These are phyloP conservation scores for Cairneyella variabilis DNA, from an alignment of 495 filamentous ascomycete species.

Conservation along the genomic window DNA sequence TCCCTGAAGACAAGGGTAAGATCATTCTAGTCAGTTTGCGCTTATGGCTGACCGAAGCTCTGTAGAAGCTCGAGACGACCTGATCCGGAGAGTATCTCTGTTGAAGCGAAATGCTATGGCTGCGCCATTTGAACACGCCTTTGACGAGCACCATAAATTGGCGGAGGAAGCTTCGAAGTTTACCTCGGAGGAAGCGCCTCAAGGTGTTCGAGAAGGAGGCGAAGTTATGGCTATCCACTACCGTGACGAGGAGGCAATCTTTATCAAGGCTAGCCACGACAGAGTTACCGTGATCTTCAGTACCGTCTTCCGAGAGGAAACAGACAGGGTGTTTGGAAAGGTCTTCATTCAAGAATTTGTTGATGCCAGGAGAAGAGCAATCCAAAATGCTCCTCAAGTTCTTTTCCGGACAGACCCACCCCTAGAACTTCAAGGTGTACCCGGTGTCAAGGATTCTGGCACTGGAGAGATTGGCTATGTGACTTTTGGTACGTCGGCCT, in stretches of 20 bases:
- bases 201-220: constrained; percentile 81
- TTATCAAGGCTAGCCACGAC: constrained; percentile 95
- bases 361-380: constrained; percentile 86
- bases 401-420: constrained; percentile 93
- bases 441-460: constrained; percentile 70
- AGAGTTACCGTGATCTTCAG: constrained; percentile 98
- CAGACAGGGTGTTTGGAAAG: constrained; percentile 94
- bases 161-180: constrained; percentile 85
- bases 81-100: constrained; percentile 80
- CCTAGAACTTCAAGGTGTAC: constrained; percentile 81
- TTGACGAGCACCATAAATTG: constrained; percentile 83
- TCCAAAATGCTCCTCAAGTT: constrained; percentile 98
- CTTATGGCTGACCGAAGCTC: not conserved
- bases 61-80: constrained; percentile 72
- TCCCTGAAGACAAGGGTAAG: constrained; percentile 71
- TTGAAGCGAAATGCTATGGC: constrained; percentile 98
- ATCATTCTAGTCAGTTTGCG: not conserved
- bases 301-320: constrained; percentile 96
- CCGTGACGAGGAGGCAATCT: constrained; percentile 98
- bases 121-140: constrained; percentile 93
- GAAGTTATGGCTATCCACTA: constrained; percentile 97
- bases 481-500: constrained; percentile 86
- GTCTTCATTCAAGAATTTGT: constrained; percentile 95
- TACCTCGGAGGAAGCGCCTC: constrained; percentile 85
- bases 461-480: constrained; percentile 90